Evolutionary conservation across 805 yeast genomes (phyloP), one percentile per base, ranked within the genome.

Genomic region (Candida saitoana): DNA sequence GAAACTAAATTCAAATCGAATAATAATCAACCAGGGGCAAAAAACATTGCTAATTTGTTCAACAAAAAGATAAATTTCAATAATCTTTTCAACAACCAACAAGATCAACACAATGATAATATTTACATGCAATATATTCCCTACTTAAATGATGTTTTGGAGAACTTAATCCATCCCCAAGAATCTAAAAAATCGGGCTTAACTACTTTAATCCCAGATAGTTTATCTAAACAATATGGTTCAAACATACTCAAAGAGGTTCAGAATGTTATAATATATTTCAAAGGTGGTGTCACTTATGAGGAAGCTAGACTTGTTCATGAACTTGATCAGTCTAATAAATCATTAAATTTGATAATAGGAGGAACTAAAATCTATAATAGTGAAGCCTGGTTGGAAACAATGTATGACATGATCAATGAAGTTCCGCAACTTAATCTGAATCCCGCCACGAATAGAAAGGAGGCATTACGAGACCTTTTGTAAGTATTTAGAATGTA

Each of bases 101-200:
- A 43, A 44, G 39, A 44, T 47, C 16, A 38, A 46, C 59, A 71
- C 27, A 68, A 75, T 2, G 84, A 81, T 42, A 86, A 85, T 54
- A 79, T 91, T 4, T 93, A 81, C 65, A 89, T 95, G 83, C 99
- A 93, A 65, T 95, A 90, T 56, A 71, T 79, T 34, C 96, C 99
- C 5, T 70, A 87, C 42, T 62, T 93, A 37, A 80, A 78, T 45
- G 64, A 60, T 12, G 48, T 61, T n/a, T 49, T 69, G 42, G 47
- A 51, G 9, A 49, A 39, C 34, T 40, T 67, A 33, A 47, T 57
- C 9, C 41, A 42, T 35, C 52, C 44, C 16, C 35, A 11, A 32
- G 31, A 19, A 15, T 19, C 36, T 8, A 16, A 24, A 16, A n/a
- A 33, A 18, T 18, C 42, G 27, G 27, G 31, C 5, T 47, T 65